Evolutionary conservation across 495 filamentous ascomycete species (phyloP), one percentile per base, ranked within the genome.

Genomic region (Wilcoxina mikolae): DNA sequence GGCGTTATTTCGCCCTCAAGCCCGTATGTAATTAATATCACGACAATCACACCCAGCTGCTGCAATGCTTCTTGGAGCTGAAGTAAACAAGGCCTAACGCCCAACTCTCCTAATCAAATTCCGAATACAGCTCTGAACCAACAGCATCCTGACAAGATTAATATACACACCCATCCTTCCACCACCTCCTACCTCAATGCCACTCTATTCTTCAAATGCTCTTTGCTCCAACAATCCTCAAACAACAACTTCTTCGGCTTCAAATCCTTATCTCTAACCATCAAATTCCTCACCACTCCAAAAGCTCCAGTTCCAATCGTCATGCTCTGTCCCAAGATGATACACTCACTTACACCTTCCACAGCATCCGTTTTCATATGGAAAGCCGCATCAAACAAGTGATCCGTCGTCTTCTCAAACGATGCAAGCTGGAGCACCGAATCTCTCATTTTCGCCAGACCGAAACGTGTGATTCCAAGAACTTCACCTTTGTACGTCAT

Each of bases 401-500:
- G 91, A 67, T 98, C 91, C 0, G 91, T 87, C 24, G 91, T 98
- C 75, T 96, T 96, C 73, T 98, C 91, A 66, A 98, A 98, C 12
- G 86, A 93, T 0, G 91, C 91, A 0, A 96, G 81, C 68, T 96
- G 93, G 45, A 98, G 70, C 35, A 95, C 90, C 23, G 78, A 84
- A 67, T 98, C 93, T 50, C 91, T 76, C 89, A 95, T 98, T 75
- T 98, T 98, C 47, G 87, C 81, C 38, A 98, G 74, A 48, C 91
- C 91, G 68, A 96, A 96, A 23, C 91, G 82, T 7, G 91, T 98
- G 65, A 98, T 98, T 31, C 91, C 91, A n/a, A 95, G 77, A 0
- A 96, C 84, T 58, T 96, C 90, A 45, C 91, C 91, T 70, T 94
- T 95, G 76, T 90, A 96, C 4, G 91, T 98, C 91, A 98, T 98